Base-by-base conservation (phyloP, 768 basidiomycete genomes). In the Auriscalpium microsporum region DNA sequence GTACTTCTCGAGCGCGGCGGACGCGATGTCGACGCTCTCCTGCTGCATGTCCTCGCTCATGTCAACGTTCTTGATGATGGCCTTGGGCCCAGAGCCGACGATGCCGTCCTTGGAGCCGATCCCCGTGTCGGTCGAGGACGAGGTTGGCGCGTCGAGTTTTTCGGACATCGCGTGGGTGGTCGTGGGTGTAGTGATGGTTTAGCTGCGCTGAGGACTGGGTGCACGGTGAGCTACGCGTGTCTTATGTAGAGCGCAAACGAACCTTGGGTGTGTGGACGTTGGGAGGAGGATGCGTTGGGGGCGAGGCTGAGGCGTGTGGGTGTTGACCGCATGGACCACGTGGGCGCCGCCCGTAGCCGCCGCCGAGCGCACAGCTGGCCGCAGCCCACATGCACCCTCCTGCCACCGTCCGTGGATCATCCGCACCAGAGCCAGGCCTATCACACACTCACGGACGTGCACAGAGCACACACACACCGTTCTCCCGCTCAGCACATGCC, bases 1-100 rank as follows among this genome's bases (percentile, higher is more conserved):
- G 75, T 84, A 91, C 71, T 91, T 89, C 64, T 94, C 87, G 70
- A 97, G 80, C 1, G 94, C 90, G 21, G 83, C 78, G 16, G 81
- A 81, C 40, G 92, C 84, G 65, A 94, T 83, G 65, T 96, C 91
- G 63, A 98, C 88, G 63, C 84, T 83, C 74, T 91, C 88, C 72
- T 93, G 88, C 72, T 96, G 93, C 91, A 96, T 88, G 68, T 95
- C 92, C 63, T 96, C 93, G 64, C 74, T 80, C 94, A 96, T 96
- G 73, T 97, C 94, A 58, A 94, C 91, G 66, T 89, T 93, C 75
- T 96, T 96, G 67, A 97, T 92, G 75, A 90, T 86, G 58, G 93
- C 92, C 68, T 93, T 94, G 57, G 84, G 80, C 38, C 76, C 76
- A 14, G 58, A 55, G 44, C 65, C 60, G 63, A 74, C 71, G 48